A percentile compares a stretch with the other conserved stretches of the same genome.
These are phyloP conservation scores for Cinnamomum micranthum DNA, from an alignment of 164 flowering plant species.

Conservation along the genomic window DNA sequence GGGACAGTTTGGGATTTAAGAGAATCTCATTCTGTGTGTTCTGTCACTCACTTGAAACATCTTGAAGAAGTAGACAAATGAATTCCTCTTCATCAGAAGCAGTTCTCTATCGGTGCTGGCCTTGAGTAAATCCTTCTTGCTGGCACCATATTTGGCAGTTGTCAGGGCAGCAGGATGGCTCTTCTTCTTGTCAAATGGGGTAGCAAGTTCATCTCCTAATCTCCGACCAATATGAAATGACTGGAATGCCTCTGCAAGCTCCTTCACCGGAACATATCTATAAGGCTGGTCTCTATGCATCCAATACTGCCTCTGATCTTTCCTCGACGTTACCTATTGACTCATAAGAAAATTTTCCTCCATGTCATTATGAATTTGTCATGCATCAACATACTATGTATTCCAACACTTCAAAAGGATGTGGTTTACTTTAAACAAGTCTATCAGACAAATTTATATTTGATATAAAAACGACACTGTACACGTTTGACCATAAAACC, in stretches of 20 bases:
- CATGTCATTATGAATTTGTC: not conserved
- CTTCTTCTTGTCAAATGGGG: slow-evolving; percentile 57
- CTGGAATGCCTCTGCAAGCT: slow-evolving; percentile 58
- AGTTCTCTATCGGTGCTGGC: slow-evolving; percentile 54
- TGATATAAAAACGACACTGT: too few species aligned
- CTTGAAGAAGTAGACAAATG: slow-evolving; percentile 59
- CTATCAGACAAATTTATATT: too few species aligned
- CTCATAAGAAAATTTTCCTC: not conserved
- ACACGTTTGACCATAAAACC: too few species aligned
- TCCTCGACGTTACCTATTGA: slow-evolving; percentile 18
- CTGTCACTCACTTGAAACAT: slow-evolving; percentile 36
- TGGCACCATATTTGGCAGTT: slow-evolving; percentile 47
- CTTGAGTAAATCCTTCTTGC: slow-evolving; percentile 50
- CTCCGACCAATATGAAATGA: slow-evolving; percentile 51
- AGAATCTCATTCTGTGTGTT: not conserved
- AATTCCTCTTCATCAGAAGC: slow-evolving; percentile 72
- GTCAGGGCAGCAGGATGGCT: slow-evolving; percentile 62
- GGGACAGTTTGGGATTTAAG: not conserved
- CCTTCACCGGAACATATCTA: slow-evolving; percentile 37
- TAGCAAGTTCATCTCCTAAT: slow-evolving; percentile 40
- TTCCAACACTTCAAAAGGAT: too few species aligned
- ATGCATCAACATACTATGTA: not conserved
- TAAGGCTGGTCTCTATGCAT: slow-evolving; percentile 9
- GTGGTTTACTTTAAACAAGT: too few species aligned
- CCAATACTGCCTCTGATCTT: slow-evolving; percentile 20